Conservation (phyloP, 2,329 filamentous ascomycete genomes). For the Monilinia fructicola region DNA sequence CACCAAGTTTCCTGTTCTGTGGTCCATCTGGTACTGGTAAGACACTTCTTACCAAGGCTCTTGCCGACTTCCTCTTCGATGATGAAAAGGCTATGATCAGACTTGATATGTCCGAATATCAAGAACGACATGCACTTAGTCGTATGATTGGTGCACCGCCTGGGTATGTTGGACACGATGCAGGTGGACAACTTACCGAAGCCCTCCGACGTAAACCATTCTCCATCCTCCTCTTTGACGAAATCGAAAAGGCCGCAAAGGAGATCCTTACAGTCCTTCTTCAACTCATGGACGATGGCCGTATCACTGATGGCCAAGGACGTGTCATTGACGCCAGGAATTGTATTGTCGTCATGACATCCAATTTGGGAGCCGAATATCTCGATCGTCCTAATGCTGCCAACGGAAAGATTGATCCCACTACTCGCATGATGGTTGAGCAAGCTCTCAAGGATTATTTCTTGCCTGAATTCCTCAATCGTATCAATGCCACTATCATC, state of each 20-base stretch:
- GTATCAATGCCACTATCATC: constrained; percentile 93
- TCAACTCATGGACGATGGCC: constrained; percentile 99
- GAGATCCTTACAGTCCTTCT: constrained; percentile 94
- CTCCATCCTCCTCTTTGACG: constrained; percentile 96
- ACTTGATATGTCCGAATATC: constrained; percentile 99
- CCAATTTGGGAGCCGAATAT: constrained; percentile 92
- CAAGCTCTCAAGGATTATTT: constrained; percentile 91
- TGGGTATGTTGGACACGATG: constrained; percentile 94
- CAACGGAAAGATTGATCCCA: constrained; percentile 81
- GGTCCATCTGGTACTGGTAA: constrained; percentile 98
- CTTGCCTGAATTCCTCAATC: constrained; percentile 97
- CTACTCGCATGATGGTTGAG: constrained; percentile 88
- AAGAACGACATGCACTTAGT: constrained; percentile 91
- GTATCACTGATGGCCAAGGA: constrained; percentile 97
- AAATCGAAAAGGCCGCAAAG: constrained; percentile 98
- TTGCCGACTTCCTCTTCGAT: constrained; percentile 97
- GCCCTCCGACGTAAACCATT: constrained; percentile 91
- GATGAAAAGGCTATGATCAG: constrained; percentile 97
- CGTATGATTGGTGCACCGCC: constrained; percentile 98
- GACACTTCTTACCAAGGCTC: constrained; percentile 91
- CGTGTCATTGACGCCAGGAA: constrained; percentile 93
- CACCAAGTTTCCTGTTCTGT: constrained; percentile 97
- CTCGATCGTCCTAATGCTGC: constrained; percentile 75
- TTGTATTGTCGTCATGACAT: constrained; percentile 99
- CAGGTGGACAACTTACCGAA: constrained; percentile 94